Percentiles rank a stretch among this genome's conserved stretches.
Conservation (phyloP, 2,329 filamentous ascomycete genomes). For the Pezicula radicicola region DNA sequence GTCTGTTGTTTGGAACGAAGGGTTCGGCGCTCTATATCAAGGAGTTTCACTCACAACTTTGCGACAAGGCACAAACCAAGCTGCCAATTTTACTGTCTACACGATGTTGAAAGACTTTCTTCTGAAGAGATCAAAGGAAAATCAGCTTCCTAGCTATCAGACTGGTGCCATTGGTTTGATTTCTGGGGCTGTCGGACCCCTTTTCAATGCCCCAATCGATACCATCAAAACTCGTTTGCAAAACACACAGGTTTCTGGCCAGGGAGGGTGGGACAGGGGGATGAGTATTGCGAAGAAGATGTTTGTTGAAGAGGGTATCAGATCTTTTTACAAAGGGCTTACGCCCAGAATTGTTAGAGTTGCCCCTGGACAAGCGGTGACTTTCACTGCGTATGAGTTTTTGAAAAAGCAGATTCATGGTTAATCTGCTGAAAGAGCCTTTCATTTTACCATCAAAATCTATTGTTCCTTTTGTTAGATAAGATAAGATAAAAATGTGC, state of each 20-base stretch:
- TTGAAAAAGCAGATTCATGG: conserved; percentile 58
- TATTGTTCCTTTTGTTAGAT: too few relatives aligned
- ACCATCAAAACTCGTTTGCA: conserved; percentile 97
- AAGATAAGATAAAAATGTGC: too few relatives aligned
- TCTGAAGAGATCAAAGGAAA: conserved; percentile 33
- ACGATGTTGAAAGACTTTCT: conserved; percentile 81
- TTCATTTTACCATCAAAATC: too few relatives aligned
- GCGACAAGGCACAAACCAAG: conserved; percentile 89
- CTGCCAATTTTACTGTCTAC: conserved; percentile 96
- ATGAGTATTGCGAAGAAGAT: too few relatives aligned
- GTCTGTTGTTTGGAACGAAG: conserved; percentile 88
- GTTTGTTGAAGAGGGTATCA: conserved; percentile 66
- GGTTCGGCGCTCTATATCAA: conserved; percentile 79
- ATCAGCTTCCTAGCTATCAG: conserved; percentile 79
- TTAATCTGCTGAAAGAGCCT: too few relatives aligned
- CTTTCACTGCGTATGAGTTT: conserved; percentile 71
- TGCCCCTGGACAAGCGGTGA: conserved; percentile 82
- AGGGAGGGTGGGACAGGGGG: too few relatives aligned
- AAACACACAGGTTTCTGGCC: conserved; percentile 59
- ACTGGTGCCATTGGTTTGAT: conserved; percentile 82
- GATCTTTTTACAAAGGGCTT: conserved; percentile 97
- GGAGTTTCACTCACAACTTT: conserved; percentile 89
- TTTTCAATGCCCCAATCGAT: conserved; percentile 94
- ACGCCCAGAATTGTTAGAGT: conserved; percentile 94
- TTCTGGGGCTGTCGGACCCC: conserved; percentile 86